These are phyloP conservation scores for Daldinia bambusicola DNA, from an alignment of 495 filamentous ascomycete genomes.

Conservation along the genomic window DNA sequence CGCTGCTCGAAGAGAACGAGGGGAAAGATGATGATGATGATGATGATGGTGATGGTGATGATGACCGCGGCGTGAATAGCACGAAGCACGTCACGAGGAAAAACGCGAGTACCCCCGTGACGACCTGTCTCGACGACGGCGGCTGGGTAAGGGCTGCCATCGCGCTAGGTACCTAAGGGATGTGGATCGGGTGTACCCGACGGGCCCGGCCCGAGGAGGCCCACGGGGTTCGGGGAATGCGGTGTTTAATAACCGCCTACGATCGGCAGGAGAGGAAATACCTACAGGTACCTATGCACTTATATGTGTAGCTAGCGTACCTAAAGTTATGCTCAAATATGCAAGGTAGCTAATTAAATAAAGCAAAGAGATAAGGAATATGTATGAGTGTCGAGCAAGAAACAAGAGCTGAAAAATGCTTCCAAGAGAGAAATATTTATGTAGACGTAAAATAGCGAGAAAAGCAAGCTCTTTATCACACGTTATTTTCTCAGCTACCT, in stretches of 20 bases:
- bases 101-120: constrained; percentile 13
- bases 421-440: too few species aligned
- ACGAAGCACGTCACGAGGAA: constrained; percentile 16
- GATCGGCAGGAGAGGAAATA: neutral
- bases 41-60: constrained; percentile 2
- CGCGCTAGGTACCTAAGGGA: neutral
- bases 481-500: too few species aligned
- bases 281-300: too few species aligned
- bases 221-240: constrained; percentile 1
- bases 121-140: constrained; percentile 14
- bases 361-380: too few species aligned
- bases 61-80: constrained; percentile 23
- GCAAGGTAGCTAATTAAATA: too few species aligned
- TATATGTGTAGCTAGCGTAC: too few species aligned
- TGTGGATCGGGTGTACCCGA: constrained; percentile 5
- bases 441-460: too few species aligned
- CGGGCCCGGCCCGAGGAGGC: neutral
- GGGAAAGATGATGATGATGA: neutral
- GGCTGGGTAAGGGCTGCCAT: constrained; percentile 25
- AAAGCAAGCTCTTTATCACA: too few species aligned
- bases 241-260: neutral
- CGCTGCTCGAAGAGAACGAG: neutral
- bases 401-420: too few species aligned
- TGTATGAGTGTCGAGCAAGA: too few species aligned
- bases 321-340: too few species aligned